Evolutionary conservation across 1,284 basidiomycete species (phyloP), one percentile per base, ranked within the genome.

Genomic region (Microbotryomycetes sp.): DNA sequence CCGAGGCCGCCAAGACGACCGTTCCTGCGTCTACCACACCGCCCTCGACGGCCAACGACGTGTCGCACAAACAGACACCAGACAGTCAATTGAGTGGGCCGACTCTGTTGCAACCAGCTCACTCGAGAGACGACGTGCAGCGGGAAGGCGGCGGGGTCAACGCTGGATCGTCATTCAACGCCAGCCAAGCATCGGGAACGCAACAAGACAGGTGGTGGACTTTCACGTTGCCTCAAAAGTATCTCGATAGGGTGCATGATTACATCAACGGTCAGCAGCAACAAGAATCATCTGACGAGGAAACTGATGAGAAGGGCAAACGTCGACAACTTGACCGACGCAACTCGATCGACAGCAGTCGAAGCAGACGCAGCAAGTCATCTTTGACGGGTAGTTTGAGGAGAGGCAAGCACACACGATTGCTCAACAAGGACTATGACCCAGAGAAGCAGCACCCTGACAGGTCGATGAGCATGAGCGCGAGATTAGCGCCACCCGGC

Each of bases 191-290:
- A 9, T 42, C 36, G 36, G 19, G 19, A 9, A 42, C 9, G 12
- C 12, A 9, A 9, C 9, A 9, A 42, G 62, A 63, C 14, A 56
- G 69, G 0, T 72, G 71, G 71, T 72, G 71, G 71, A 69, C 70
- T 5, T 72, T 72, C 54, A 72, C 71, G 2, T 58, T 72, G 4
- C 65, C 71, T 6, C 60, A 56, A 6, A 69, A 68, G 56, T 71
- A 72, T 56, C 58, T 70, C 46, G 63, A 69, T 46, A 64, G 64
- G 26, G 67, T 72, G 3, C 67, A 72, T 50, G 69, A 65, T 4
- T 68, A 68, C 57, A 59, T 69, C 19, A 55, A 61, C 16, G 19
- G 26, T 16, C 15, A 46, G 30, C 23, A 36, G 31, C 15, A 25
- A 36, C 52, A 64, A 16, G 56, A 49, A 36, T 25, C 42, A 23